Evolutionary conservation across 2,329 filamentous ascomycete species (phyloP), one percentile per base, ranked within the genome.

Genomic region (Fusarium compactum): DNA sequence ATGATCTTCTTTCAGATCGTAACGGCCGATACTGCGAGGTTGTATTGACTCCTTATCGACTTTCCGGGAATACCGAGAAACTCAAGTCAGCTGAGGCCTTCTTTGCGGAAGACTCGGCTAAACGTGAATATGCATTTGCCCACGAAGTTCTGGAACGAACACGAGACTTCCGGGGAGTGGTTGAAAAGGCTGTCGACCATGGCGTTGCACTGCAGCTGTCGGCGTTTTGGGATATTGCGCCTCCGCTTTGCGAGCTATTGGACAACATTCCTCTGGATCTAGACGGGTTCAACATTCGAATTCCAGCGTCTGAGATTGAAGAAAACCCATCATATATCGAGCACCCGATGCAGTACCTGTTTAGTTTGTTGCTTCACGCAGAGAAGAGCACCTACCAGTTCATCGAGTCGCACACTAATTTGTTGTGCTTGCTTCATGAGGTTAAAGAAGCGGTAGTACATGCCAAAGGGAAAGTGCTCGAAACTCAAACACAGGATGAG

Each of bases 171-270:
- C 86, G 93, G 72, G 86, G 87, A 48, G 89, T 96, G 9, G 89
- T 98, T 30, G 94, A 97, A 78, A 87, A 90, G 73, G 96, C 96
- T 58, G 95, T 97, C 24, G 90, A 90, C 22, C 90, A 93, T 12
- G 96, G 95, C 18, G 94, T 98, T 14, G 94, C 98, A 78, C 89
- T 94, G 58, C 96, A 98, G 80, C 87, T 98, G 4, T 95, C 92
- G 12, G 95, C 95, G 0, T 99, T 98, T 79, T 99, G 96, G 96
- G 96, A 99, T 77, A 97, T 98, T 75, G 95, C 95, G 3, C 96
- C 96, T 5, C 90, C 91, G 6, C 86, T 99, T 1, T 86, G 91
- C 27, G 86, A 90, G 18, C 84, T 98, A 48, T 86, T 97, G 14
- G 92, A 97, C 64, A 92, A 92, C 74, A 90, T 98, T 24, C 95